Evolutionary conservation across 23 red algal genomes (phyloP).

Genomic region (Rhodosorus marinus): DNA sequence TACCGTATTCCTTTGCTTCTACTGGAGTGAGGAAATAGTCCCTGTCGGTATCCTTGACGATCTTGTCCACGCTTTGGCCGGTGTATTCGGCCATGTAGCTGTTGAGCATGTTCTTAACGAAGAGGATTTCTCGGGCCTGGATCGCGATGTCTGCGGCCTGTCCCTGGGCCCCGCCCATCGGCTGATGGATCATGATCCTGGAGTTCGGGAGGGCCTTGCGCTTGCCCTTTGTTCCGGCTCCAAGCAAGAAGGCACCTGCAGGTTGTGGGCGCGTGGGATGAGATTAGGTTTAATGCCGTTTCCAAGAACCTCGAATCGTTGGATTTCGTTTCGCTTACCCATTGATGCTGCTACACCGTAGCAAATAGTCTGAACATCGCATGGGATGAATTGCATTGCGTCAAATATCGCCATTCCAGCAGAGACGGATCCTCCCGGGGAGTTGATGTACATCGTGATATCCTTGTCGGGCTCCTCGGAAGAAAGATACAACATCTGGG

Average conservation of each 20-base stretch:
- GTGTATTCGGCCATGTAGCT: slow-evolving; percentile 86
- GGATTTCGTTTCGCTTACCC: no score
- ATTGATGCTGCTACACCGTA: slow-evolving; percentile 73
- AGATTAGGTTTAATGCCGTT: no score
- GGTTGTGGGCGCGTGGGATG: no score
- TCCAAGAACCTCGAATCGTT: no score
- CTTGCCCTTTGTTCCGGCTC: slow-evolving; percentile 78
- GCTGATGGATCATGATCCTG: slow-evolving; percentile 87
- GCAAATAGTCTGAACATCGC: slow-evolving; percentile 80
- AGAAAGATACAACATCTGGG: slow-evolving; percentile 68
- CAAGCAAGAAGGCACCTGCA: slow-evolving; percentile 72
- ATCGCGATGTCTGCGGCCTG: slow-evolving; percentile 92
- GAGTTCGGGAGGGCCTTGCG: slow-evolving; percentile 75
- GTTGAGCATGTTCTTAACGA: slow-evolving; percentile 52
- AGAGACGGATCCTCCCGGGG: slow-evolving; percentile 56
- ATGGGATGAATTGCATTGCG: slow-evolving; percentile 84
- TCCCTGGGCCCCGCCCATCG: slow-evolving; percentile 79
- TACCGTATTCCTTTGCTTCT: slow-evolving; percentile 67
- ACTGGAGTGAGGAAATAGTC: slow-evolving; percentile 83
- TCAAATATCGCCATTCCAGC: slow-evolving; percentile 77
- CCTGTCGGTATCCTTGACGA: slow-evolving; percentile 62
- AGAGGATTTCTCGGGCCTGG: slow-evolving; percentile 82
- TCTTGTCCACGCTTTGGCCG: slow-evolving; percentile 62
- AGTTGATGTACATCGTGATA: slow-evolving; percentile 88
- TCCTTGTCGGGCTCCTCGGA: slow-evolving; percentile 61